These are phyloP conservation scores for Kandelia obovata DNA, from an alignment of 345 rosid species.

Conservation along the genomic window DNA sequence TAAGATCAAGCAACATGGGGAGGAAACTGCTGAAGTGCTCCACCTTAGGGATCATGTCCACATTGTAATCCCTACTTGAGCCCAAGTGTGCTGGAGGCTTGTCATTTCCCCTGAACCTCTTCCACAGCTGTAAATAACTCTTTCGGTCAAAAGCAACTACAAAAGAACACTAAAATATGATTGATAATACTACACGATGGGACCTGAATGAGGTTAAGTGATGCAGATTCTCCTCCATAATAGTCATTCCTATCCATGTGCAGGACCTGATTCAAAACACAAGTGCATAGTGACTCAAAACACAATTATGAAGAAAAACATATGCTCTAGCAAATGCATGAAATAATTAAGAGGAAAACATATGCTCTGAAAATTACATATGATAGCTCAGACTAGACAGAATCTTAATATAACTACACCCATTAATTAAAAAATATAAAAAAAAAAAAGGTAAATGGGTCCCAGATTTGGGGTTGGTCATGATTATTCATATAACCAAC, in stretches of 20 bases:
- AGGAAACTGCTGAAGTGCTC: slow-evolving; percentile 6
- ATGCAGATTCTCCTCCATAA: slow-evolving; percentile 97
- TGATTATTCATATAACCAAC: too few species aligned
- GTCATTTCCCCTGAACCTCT: slow-evolving; percentile 83
- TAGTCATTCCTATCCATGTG: slow-evolving; percentile 99
- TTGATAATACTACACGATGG: not conserved
- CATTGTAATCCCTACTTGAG: slow-evolving; percentile 92
- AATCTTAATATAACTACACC: too few species aligned
- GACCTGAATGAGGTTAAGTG: slow-evolving; percentile 95
- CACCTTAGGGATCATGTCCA: slow-evolving; percentile 98
- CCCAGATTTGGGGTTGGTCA: too few species aligned
- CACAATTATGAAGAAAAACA: too few species aligned
- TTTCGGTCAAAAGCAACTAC: slow-evolving; percentile 5
- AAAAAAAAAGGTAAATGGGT: too few species aligned
- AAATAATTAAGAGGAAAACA: too few species aligned
- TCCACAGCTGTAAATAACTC: slow-evolving; percentile 70
- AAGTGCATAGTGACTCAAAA: too few species aligned
- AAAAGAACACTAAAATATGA: not conserved
- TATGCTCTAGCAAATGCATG: too few species aligned
- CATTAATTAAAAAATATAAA: too few species aligned
- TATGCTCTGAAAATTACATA: too few species aligned
- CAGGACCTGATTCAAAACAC: slow-evolving; percentile 54
- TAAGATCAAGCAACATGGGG: not conserved
- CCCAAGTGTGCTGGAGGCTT: slow-evolving; percentile 91
- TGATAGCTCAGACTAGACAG: too few species aligned